Percentiles rank a stretch among this genome's conserved stretches.
phyloP scores from a whole-genome alignment of 257 asterid genomes.

The Petunia axillaris region DNA sequence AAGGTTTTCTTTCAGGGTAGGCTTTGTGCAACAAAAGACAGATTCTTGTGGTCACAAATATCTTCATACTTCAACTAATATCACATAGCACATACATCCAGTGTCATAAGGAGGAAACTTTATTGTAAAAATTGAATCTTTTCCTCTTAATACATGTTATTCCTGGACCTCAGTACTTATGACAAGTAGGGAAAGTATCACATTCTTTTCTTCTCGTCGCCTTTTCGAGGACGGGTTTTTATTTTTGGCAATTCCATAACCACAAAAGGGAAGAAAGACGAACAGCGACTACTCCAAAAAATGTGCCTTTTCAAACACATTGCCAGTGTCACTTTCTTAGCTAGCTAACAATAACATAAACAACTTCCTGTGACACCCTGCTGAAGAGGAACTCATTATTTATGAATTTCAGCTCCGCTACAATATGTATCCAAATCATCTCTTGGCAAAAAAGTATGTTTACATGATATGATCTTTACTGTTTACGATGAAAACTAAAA shows the following conservation, averaged over 20 bases:
- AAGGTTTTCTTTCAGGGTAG: neutral
- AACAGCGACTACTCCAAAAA: neutral
- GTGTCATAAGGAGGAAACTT: neutral
- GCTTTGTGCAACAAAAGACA: slow-evolving; percentile 16
- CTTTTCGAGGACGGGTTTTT: neutral
- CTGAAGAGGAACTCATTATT: slow-evolving; percentile 22
- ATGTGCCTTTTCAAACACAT: slow-evolving; percentile 7
- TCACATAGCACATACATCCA: neutral
- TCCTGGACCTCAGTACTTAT: neutral
- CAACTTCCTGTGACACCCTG: neutral
- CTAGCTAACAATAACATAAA: neutral
- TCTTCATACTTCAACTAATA: slow-evolving; percentile 2
- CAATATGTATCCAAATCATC: slow-evolving; percentile 21
- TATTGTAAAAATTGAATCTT: neutral
- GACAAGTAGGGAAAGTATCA: slow-evolving; percentile 17
- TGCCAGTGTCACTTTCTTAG: neutral
- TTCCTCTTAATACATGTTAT: slow-evolving; percentile 5
- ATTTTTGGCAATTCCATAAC: neutral
- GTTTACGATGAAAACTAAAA: slow-evolving; percentile 12
- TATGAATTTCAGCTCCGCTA: slow-evolving; percentile 14
- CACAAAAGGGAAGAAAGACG: neutral
- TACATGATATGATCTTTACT: slow-evolving; percentile 4
- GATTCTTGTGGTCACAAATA: neutral
- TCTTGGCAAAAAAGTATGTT: neutral
- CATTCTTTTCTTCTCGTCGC: slow-evolving; percentile 8